A percentile compares a stretch with the other conserved stretches of the same genome.
Evolutionary conservation across 495 filamentous ascomycete species (phyloP).

Genomic region (Pyronema domesticum): DNA sequence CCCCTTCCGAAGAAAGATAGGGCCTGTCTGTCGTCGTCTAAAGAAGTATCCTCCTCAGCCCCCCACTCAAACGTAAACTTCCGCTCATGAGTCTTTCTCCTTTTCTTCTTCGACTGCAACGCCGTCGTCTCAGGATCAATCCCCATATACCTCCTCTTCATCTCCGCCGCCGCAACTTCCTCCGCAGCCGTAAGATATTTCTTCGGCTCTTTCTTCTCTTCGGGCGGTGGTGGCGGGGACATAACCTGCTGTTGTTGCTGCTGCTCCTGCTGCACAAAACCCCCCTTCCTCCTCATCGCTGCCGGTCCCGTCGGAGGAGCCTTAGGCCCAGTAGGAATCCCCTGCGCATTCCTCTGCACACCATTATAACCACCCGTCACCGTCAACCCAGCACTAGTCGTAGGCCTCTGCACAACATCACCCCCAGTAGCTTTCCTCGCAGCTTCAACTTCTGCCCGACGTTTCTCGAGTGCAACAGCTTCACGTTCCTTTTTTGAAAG

Average conservation of each 20-base stretch:
- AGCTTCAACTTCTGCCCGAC: constrained; percentile 66
- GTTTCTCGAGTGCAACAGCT: constrained; percentile 66
- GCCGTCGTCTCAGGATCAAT: constrained; percentile 70
- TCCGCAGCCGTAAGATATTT: constrained; percentile 46
- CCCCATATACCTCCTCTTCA: constrained; percentile 81
- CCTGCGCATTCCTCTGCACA: not conserved
- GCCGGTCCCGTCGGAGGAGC: constrained; percentile 22
- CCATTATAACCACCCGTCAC: not conserved
- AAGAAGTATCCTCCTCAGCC: constrained; percentile 81
- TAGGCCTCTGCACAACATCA: constrained; percentile 5
- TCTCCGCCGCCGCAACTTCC: constrained; percentile 58
- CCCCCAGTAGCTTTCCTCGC: constrained; percentile 28
- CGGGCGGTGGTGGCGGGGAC: constrained; percentile 17
- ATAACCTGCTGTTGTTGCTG: not conserved
- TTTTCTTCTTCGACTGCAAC: constrained; percentile 93
- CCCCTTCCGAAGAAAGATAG: constrained; percentile 67
- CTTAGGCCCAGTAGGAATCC: not conserved
- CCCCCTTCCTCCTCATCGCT: constrained; percentile 17
- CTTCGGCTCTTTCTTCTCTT: constrained; percentile 25
- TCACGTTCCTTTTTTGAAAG: constrained; percentile 80
- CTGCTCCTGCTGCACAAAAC: constrained; percentile 3
- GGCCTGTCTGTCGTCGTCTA: constrained; percentile 52
- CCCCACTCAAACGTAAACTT: constrained; percentile 99
- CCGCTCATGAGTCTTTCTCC: constrained; percentile 77
- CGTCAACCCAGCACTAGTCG: constrained; percentile 3